Evolutionary conservation across 345 rosid genomes (phyloP), one percentile per base, ranked within the genome.

Genomic region (Atalantia buxifolia): DNA sequence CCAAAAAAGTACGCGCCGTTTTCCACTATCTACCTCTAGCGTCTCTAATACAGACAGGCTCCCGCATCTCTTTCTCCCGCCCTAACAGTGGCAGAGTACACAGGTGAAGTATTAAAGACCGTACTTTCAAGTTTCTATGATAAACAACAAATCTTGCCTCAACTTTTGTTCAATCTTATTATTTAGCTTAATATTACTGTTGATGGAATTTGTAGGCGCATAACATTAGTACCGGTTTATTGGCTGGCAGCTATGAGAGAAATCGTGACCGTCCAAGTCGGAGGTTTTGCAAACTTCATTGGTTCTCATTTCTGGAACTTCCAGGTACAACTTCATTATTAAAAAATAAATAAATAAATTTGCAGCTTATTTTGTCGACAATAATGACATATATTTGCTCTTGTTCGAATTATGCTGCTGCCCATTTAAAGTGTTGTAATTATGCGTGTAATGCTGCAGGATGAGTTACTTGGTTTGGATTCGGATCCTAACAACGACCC

Each of bases 231-330:
- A 45, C 50, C 18, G 16, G 18, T 45, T 45, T 76, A 21, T 69
- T 66, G 4, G 78, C 57, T 31, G 67, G 42, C 40, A 69, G 71
- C 48, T 27, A 94, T 96, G 99, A 89, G 93, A 82, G 99, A 96
- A 86, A 83, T 96, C 21, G 89, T 94, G 69, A 92, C 92, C 30
- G 74, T 94, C 65, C 99, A 96, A 86, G 90, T 90, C 7, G 99
- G 99, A 33, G 90, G 90, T 4, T 92, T 89, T 27, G 95, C 99
- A 2, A 92, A 94, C 84, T 96, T 91, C 81, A 67, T 94, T n/a
- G 99, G 99, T 71, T 96, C 99, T 68, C 98, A 96, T 83, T 94
- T 94, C 84, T 94, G 99, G 99, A 96, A 96, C 85, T 91, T 96
- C 80, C 99, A 96, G 97, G 97, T 94, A 48, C 12, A 24, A 24